Base-by-base conservation (phyloP, 371 early-diverging fungal species). In the Lichtheimia hyalospora region DNA sequence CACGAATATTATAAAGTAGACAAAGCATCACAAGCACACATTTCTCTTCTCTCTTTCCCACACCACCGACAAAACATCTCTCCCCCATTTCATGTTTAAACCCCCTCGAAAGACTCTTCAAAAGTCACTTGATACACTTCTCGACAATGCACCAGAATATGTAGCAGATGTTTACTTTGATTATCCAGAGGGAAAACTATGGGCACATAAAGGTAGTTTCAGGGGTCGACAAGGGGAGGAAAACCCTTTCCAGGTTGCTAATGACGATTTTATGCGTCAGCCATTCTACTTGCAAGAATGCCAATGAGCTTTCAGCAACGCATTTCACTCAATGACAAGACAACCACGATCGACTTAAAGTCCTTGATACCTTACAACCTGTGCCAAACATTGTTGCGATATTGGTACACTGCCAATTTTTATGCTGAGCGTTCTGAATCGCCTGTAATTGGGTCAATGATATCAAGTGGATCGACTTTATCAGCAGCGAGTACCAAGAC, bases 161-260 rank as follows among this genome's bases (percentile, higher is more conserved):
- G 58, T 72, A 21, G 74, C 77, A 39, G 80, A 79, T 59, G 68
- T 79, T 16, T 70, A 66, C 39, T 74, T 79, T 52, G 58, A 52
- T 39, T 72, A 64, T 64, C 60, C 63, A 20, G 54, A 57, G 6
- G 49, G 50, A 23, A 66, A 70, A 54, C 58, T 74, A 12, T 73
- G 69, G 70, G 80, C 80, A 16, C 80, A 79, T 59, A 53, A 68
- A 72, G 80, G 80, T 79, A 60, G 34, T 34, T 34, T 10, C 0
- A 34, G 8, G 34, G 10, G 10, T 2, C 6, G 25, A 34, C 34
- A 59, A 25, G 21, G 21, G 46, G 6, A 18, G 14, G 44, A 6
- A 3, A n/a, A 7, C 46, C 0, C 14, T 16, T 5, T 44, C 13
- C 44, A 15, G 44, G 44, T 44, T 24, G 57, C 42, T 46, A 59